A percentile compares a stretch with the other conserved stretches of the same genome.
Conservation (phyloP, 208 protist genomes). For the Wallacemonas sp. region DNA sequence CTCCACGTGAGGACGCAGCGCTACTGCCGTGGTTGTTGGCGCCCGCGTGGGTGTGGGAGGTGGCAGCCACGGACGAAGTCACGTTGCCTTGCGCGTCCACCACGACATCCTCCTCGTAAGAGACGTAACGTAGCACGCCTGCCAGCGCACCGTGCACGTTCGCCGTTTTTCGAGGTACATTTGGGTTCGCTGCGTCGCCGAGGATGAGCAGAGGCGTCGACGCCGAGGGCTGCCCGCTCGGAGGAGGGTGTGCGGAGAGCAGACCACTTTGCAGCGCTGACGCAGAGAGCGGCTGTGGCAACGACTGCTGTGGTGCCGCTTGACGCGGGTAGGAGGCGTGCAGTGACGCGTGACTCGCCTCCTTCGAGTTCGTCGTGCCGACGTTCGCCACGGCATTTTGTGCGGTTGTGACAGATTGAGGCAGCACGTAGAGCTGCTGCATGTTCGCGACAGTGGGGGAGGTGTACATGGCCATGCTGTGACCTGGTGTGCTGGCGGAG, state of each 20-base stretch:
- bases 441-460: background rate
- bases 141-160: slow-evolving; percentile 47
- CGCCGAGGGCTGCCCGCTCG: background rate
- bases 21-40: background rate
- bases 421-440: slow-evolving; percentile 11
- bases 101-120: slow-evolving; percentile 28
- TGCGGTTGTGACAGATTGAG: background rate
- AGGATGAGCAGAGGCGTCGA: slow-evolving; percentile 18
- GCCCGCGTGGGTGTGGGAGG: too few relatives aligned
- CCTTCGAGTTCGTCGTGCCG: too few relatives aligned
- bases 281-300: background rate
- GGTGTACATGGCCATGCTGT: background rate
- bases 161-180: slow-evolving; percentile 28
- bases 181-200: slow-evolving; percentile 17
- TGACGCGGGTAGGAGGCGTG: too few relatives aligned
- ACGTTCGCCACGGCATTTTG: background rate
- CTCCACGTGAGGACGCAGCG: slow-evolving; percentile 3
- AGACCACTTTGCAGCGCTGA: background rate
- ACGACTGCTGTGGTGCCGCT: too few relatives aligned
- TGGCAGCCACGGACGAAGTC: too few relatives aligned
- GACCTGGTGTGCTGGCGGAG: background rate
- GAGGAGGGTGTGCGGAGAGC: background rate
- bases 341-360: too few relatives aligned
- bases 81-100: slow-evolving; percentile 8
- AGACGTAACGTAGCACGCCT: slow-evolving; percentile 33